Percentiles rank a stretch among this genome's conserved stretches.
Conservation (phyloP, 2,329 filamentous ascomycete genomes). For the Pestalotiopsis sp. region DNA sequence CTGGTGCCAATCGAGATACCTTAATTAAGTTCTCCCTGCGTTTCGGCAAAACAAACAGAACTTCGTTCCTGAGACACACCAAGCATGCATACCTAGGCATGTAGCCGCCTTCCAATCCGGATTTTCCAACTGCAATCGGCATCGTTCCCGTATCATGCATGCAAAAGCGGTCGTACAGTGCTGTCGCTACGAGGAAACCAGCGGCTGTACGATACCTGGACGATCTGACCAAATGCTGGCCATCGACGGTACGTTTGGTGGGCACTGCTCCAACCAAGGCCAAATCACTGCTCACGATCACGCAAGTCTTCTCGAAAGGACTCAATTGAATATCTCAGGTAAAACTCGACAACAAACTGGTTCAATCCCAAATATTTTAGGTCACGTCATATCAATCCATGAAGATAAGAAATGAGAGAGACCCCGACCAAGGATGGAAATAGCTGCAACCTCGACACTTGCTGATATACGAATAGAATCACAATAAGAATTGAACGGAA, state of each 20-base stretch:
- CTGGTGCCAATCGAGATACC: neutral
- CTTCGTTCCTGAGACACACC: neutral
- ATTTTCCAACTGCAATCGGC: neutral
- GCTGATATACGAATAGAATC: neutral
- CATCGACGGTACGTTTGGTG: neutral
- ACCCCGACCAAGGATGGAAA: neutral
- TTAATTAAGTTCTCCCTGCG: neutral
- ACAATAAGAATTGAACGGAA: neutral
- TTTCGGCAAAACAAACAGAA: neutral
- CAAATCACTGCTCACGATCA: too few relatives aligned
- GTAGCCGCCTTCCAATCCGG: neutral
- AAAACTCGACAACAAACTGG: too few relatives aligned
- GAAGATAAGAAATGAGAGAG: neutral
- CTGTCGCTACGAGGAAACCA: neutral
- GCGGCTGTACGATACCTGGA: neutral
- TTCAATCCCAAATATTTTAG: too few relatives aligned
- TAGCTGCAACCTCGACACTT: neutral
- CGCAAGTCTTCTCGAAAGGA: too few relatives aligned
- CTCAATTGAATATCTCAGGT: too few relatives aligned
- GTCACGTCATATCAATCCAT: too few relatives aligned
- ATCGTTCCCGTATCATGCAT: neutral
- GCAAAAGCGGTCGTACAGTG: neutral
- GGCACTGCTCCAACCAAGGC: too few relatives aligned
- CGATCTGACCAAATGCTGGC: neutral
- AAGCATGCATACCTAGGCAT: neutral